Evolutionary conservation across 1,284 basidiomycete genomes (phyloP).

Genomic region (Lignosus rhinocerotis): DNA sequence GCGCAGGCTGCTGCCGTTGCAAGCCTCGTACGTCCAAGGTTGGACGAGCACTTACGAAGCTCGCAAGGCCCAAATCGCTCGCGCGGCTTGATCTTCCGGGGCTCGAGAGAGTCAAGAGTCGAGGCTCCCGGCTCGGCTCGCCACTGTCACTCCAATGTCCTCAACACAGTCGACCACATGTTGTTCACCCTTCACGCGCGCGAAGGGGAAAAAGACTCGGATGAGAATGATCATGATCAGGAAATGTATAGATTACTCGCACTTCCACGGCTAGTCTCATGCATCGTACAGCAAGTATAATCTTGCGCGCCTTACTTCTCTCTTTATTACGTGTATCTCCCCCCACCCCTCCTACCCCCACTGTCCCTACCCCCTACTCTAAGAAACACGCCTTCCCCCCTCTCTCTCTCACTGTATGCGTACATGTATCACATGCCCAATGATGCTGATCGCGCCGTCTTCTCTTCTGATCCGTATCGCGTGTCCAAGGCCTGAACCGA

Average conservation of each 20-base stretch:
- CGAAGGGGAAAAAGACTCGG: background rate
- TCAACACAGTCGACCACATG: too few relatives aligned
- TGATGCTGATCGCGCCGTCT: too few relatives aligned
- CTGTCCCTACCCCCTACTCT: too few relatives aligned
- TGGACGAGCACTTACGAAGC: background rate
- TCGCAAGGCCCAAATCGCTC: background rate
- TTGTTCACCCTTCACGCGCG: background rate
- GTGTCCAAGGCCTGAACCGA: too few relatives aligned
- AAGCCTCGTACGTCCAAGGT: background rate
- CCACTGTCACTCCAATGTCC: too few relatives aligned
- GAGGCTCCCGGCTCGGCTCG: too few relatives aligned
- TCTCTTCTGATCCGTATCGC: too few relatives aligned
- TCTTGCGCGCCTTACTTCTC: background rate
- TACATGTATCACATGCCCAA: background rate
- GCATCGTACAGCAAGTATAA: background rate
- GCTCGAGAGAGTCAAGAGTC: too few relatives aligned
- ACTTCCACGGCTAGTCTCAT: background rate
- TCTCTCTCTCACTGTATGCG: background rate
- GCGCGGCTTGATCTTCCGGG: background rate
- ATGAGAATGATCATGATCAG: background rate
- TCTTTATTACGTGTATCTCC: background rate
- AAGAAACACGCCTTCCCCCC: too few relatives aligned
- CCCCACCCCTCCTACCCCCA: background rate
- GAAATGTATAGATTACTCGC: background rate
- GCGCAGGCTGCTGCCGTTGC: slow-evolving; percentile 1